A percentile compares a stretch with the other conserved stretches of the same genome.
Evolutionary conservation across 306 rosid genomes (phyloP).

Genomic region (Ceratonia siliqua): DNA sequence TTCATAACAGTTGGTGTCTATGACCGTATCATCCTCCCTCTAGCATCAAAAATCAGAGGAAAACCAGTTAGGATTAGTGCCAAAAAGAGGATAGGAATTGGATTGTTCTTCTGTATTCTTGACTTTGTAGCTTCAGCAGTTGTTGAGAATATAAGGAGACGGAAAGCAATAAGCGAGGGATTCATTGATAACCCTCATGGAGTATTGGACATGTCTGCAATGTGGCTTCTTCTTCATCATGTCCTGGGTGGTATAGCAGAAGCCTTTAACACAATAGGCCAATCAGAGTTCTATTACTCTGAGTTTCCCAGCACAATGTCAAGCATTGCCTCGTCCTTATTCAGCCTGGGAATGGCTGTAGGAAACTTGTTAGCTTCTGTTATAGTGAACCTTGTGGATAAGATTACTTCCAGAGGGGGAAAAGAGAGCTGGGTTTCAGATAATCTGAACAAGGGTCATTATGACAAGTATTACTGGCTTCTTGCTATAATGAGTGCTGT

Average conservation of each 20-base stretch:
- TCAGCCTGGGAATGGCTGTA: slow-evolving; percentile 51
- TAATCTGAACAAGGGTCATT: slow-evolving; percentile 53
- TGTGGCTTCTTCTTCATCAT: slow-evolving; percentile 65
- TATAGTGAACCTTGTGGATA: slow-evolving; percentile 46
- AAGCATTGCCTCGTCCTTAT: slow-evolving; percentile 57
- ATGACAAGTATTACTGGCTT: slow-evolving; percentile 62
- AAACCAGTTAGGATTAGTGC: slow-evolving; percentile 44
- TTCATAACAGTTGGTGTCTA: slow-evolving; percentile 52
- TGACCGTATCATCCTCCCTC: slow-evolving; percentile 54
- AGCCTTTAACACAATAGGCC: slow-evolving; percentile 62
- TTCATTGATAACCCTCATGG: slow-evolving; percentile 37
- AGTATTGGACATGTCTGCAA: slow-evolving; percentile 61
- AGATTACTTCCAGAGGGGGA: slow-evolving; percentile 54
- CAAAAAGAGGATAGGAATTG: slow-evolving; percentile 63
- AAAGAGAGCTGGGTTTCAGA: slow-evolving; percentile 61
- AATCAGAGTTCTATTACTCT: slow-evolving; percentile 65
- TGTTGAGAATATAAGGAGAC: slow-evolving; percentile 49
- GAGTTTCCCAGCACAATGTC: slow-evolving; percentile 77
- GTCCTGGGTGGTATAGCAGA: slow-evolving; percentile 58
- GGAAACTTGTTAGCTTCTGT: slow-evolving; percentile 55
- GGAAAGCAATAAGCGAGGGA: slow-evolving; percentile 46
- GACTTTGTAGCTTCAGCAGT: slow-evolving; percentile 51
- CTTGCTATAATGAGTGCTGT: slow-evolving; percentile 46
- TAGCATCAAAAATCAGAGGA: slow-evolving; percentile 58
- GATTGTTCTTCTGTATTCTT: slow-evolving; percentile 45